Evolutionary conservation across 805 yeast genomes (phyloP).

Genomic region (Yarrowia osloensis): DNA sequence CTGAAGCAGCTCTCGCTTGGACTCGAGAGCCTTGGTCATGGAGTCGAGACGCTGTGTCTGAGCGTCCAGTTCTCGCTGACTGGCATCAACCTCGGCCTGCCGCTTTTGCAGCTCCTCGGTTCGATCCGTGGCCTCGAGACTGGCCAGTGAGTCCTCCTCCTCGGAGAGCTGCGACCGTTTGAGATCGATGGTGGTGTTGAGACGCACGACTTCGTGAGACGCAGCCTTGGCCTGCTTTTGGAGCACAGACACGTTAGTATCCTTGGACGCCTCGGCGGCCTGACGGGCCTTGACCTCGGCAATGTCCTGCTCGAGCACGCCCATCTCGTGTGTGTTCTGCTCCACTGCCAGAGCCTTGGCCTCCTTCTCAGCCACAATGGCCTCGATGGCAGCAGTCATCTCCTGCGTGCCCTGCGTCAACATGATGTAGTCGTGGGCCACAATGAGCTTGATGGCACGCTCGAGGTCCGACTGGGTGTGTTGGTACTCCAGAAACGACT

Average conservation of each 20-base stretch:
- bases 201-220: constrained; percentile 65
- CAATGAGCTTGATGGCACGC: constrained; percentile 67
- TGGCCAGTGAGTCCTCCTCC: constrained; percentile 47
- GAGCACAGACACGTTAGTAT: constrained; percentile 59
- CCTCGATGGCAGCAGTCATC: constrained; percentile 42
- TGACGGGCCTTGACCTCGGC: constrained; percentile 53
- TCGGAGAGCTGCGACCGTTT: constrained; percentile 59
- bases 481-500: constrained; percentile 81
- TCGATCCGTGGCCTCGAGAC: constrained; percentile 44
- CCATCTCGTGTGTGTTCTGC: constrained; percentile 56
- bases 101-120: constrained; percentile 39
- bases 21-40: constrained; percentile 52
- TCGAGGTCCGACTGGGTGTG: constrained; percentile 80
- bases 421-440: constrained; percentile 69
- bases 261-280: constrained; percentile 60
- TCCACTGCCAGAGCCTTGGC: constrained; percentile 50
- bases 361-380: constrained; percentile 38
- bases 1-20: constrained; percentile 76
- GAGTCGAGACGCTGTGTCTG: constrained; percentile 50
- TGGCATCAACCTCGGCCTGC: constrained; percentile 44
- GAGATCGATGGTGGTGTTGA: constrained; percentile 63
- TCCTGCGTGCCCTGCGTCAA: constrained; percentile 47
- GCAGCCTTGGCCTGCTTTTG: constrained; percentile 59
- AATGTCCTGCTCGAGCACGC: constrained; percentile 61
- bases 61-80: constrained; percentile 50